Evolutionary conservation across 2,329 filamentous ascomycete genomes (phyloP).

Genomic region (Purpureocillium lavendulum): DNA sequence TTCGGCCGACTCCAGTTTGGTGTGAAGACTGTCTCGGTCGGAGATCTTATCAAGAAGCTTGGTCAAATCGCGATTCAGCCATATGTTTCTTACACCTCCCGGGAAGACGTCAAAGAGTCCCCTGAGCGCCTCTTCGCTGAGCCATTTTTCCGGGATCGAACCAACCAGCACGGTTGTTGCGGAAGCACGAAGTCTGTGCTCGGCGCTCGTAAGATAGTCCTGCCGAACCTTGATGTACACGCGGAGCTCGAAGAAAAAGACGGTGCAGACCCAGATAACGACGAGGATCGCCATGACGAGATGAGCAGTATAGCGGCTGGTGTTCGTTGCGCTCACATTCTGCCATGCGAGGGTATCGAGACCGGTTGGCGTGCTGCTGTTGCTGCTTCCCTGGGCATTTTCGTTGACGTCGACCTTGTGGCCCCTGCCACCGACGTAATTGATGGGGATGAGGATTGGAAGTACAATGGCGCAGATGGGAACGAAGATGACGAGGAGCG

Average conservation of each 20-base stretch:
- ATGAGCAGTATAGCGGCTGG: constrained; percentile 74
- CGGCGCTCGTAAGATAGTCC: constrained; percentile 87
- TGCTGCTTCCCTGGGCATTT: constrained; percentile 19
- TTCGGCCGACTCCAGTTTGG: constrained; percentile 69
- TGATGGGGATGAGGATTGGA: constrained; percentile 80
- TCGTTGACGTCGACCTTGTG: constrained; percentile 35
- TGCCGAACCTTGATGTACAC: constrained; percentile 91
- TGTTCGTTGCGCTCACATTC: constrained; percentile 63
- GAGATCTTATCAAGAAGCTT: constrained; percentile 78
- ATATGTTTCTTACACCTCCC: constrained; percentile 89
- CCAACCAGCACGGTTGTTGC: constrained; percentile 93
- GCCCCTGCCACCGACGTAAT: constrained; percentile 63
- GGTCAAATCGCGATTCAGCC: constrained; percentile 88
- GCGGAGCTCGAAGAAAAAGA: constrained; percentile 78
- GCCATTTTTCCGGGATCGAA: constrained; percentile 85
- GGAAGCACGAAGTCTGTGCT: constrained; percentile 86
- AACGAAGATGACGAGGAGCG: constrained; percentile 81
- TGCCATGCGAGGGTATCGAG: constrained; percentile 81
- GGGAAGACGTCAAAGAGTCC: constrained; percentile 93
- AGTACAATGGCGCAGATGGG: constrained; percentile 71
- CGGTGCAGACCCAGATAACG: constrained; percentile 75
- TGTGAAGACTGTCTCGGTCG: constrained; percentile 61
- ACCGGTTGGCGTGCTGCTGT: constrained; percentile 36
- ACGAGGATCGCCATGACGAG: constrained; percentile 69
- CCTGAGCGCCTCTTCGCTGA: constrained; percentile 70